Evolutionary conservation across 192 early-diverging fungal genomes (phyloP), one percentile per base, ranked within the genome.

Genomic region (Backusella liffmaniae): DNA sequence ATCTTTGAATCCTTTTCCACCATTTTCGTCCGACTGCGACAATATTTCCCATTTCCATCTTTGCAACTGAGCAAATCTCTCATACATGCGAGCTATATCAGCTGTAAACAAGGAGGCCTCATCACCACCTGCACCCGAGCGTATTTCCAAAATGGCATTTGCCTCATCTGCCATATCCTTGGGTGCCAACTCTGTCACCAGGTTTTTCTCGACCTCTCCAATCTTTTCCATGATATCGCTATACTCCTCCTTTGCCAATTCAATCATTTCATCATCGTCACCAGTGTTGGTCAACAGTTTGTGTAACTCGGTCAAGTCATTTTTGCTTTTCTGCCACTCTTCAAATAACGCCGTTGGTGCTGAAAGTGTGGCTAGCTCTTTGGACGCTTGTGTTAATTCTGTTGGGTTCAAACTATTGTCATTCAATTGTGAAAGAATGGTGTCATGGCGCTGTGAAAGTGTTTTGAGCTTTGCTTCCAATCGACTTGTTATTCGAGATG

Each of bases 71-170:
- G 91, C 82, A 77, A 88, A 92, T 2, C 88, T 79, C 70, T 94
- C 91, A 78, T 95, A 95, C 94, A 95, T 94, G 21, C 84, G 81
- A 53, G 92, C 62, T 37, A 95, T 77, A 18, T 94, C 92, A 0
- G 84, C 87, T 1, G 87, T 88, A 77, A 95, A 95, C 62, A 95
- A 71, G 16, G 88, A 86, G 0, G 94, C 92, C 76, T 95, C 94
- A 84, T 92, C 90, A 13, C 94, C 94, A 13, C 94, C 94, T 1
- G 94, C 89, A 15, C 93, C 94, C 1, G 94, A 88, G 0, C 94
- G 83, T 37, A 95, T 87, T 83, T 95, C 94, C 21, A 95, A 75
- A 29, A 95, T 88, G 0, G 91, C 93, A 37, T 83, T 87, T 12
- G 86, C 92, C 65, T 88, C 84, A 70, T 95, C 94, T 3, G 89